Percentiles rank a stretch among this genome's conserved stretches.
Evolutionary conservation across 768 basidiomycete genomes (phyloP).

Genomic region (Suillus luteus): DNA sequence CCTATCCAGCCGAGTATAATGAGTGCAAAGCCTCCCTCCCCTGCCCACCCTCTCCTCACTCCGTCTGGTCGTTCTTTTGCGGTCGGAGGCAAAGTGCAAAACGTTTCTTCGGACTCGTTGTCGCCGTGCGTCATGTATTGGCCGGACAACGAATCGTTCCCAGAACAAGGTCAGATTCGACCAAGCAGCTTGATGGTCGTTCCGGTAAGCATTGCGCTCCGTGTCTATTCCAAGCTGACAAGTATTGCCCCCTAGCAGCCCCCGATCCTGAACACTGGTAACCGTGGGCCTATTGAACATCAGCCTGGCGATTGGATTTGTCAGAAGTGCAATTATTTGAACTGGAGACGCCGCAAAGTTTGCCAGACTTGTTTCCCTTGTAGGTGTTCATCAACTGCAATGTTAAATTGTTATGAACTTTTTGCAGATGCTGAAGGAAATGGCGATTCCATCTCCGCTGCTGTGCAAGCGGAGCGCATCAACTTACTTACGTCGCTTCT

Average conservation of each 20-base stretch:
- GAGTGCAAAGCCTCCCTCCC: slow-evolving; percentile 38
- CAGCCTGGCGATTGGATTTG: slow-evolving; percentile 86
- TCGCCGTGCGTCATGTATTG: slow-evolving; percentile 84
- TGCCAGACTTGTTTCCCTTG: slow-evolving; percentile 89
- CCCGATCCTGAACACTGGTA: slow-evolving; percentile 87
- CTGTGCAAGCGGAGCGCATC: slow-evolving; percentile 84
- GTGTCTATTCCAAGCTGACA: slow-evolving; percentile 5
- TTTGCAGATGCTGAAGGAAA: slow-evolving; percentile 80
- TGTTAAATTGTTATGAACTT: slow-evolving; percentile 12
- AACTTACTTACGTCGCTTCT: slow-evolving; percentile 77
- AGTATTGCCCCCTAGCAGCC: slow-evolving; percentile 55
- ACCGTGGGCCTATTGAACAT: slow-evolving; percentile 85
- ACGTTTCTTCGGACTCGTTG: slow-evolving; percentile 72
- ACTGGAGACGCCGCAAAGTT: slow-evolving; percentile 86
- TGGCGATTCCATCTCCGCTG: slow-evolving; percentile 82
- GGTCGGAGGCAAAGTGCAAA: slow-evolving; percentile 76
- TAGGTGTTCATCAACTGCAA: slow-evolving; percentile 39
- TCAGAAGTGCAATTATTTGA: slow-evolving; percentile 81
- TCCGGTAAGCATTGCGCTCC: slow-evolving; percentile 42
- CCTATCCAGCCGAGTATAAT: slow-evolving; percentile 17
- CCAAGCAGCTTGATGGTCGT: slow-evolving; percentile 56
- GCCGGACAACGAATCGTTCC: slow-evolving; percentile 87
- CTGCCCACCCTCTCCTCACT: slow-evolving; percentile 74
- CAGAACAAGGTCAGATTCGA: slow-evolving; percentile 77
- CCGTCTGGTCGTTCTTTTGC: slow-evolving; percentile 82